A percentile compares a stretch with the other conserved stretches of the same genome.
phyloP scores from a whole-genome alignment of 2,329 filamentous ascomycete genomes.

The Exophiala spinifera region DNA sequence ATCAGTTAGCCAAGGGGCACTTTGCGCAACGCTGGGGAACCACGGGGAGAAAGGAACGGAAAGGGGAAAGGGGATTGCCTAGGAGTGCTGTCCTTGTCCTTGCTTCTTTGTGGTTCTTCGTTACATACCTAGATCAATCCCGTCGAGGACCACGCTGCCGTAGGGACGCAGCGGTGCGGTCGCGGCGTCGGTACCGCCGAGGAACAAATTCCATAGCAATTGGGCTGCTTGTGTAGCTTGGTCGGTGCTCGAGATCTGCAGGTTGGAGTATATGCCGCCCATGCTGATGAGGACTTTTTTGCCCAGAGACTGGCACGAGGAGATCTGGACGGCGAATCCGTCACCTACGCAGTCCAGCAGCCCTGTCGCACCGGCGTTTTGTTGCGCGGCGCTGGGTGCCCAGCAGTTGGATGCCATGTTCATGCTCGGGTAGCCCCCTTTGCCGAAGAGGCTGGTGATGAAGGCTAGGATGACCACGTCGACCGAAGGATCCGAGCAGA shows the following conservation, averaged over 20 bases:
- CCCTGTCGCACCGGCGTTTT: conserved; percentile 26
- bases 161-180: conserved; percentile 47
- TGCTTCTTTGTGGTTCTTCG: too few species aligned
- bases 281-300: conserved; percentile 49
- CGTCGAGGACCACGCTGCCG: conserved; percentile 46
- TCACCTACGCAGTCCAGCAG: conserved; percentile 29
- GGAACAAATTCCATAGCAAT: conserved; percentile 52
- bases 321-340: conserved; percentile 27
- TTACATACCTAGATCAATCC: conserved; percentile 51
- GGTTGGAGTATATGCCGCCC: conserved; percentile 43
- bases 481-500: conserved; percentile 31
- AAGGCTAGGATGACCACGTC: conserved; percentile 35
- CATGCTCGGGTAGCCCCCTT: conserved; percentile 27
- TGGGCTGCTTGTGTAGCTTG: conserved; percentile 48
- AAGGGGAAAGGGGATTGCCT: not conserved
- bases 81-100: too few species aligned
- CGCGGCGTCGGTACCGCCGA: conserved; percentile 39
- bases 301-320: conserved; percentile 38
- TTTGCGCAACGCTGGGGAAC: too few species aligned
- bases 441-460: conserved; percentile 25
- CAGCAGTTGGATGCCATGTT: conserved; percentile 32
- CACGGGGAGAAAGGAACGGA: conserved; percentile 21
- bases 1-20: too few species aligned
- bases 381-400: conserved; percentile 21
- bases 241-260: conserved; percentile 42